Base-by-base conservation (phyloP, 352 stramenopile genomes). In the Phytophthora sp. region DNA sequence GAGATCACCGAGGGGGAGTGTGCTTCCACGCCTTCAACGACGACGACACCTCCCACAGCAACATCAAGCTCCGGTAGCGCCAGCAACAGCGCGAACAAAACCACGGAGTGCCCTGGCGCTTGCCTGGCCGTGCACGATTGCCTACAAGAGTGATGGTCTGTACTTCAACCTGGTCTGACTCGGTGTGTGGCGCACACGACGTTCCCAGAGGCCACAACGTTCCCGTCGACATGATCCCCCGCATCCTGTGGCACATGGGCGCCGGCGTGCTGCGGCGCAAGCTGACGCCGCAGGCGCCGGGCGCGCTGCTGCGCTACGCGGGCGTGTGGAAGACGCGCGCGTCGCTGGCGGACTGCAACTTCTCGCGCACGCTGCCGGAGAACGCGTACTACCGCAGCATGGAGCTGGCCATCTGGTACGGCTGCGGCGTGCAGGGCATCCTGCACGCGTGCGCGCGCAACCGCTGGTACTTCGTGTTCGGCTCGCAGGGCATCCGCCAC, bases 341-440 rank as follows among this genome's bases (percentile, higher is more conserved):
- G 28, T 6, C 28, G 28, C 13, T 34, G 30, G 13, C 30, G 55
- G 82, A 91, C 63, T 88, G 77, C 65, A 75, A 83, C 21, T 78
- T 84, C 63, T 57, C 54, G 21, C 48, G 57, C 54, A 85, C 75
- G 34, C 64, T 91, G 15, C 74, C 67, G 10, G 79, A 91, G 53
- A 85, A 87, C 53, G 79, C 79, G 9, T 91, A 88, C 62, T 87
- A 89, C 39, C 81, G 76, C 41, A 81, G 79, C 44, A 89, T 91
- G 79, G 82, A 91, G 69, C 66, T 88, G 39, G 75, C 82, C 6
- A 87, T 89, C 57, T 89, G 79, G 77, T 89, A 89, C 46, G 77
- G 72, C 58, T 88, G 78, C 50, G 82, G 76, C 66, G 55, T 70
- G 24, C 77, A 87, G 28, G 79, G 79, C 18, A 89, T 89, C 42